A percentile compares a stretch with the other conserved stretches of the same genome.
Conservation (phyloP, 148 eudicot genomes). For the Spergularia marina region DNA sequence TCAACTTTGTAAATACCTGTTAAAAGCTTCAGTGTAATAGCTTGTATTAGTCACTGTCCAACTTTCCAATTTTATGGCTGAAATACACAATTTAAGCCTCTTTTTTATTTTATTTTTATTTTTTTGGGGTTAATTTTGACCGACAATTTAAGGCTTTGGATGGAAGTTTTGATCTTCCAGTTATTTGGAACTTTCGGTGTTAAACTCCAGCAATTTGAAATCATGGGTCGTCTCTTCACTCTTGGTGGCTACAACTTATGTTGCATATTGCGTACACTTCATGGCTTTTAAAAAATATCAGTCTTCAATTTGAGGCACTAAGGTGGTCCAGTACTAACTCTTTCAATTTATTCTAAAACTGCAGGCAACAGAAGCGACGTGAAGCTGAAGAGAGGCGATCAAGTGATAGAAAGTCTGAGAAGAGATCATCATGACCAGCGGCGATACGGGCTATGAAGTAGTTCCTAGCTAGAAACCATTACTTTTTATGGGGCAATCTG, state of each 20-base stretch:
- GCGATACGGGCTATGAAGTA: background rate
- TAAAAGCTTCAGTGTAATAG: no score
- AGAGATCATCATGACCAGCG: conserved; percentile 49
- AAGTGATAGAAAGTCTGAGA: conserved; percentile 60
- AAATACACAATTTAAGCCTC: no score
- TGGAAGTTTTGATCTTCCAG: background rate
- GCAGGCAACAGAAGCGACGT: conserved; percentile 77
- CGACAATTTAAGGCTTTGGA: background rate
- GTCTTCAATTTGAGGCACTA: background rate
- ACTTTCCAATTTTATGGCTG: no score
- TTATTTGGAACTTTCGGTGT: background rate
- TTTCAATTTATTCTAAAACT: conserved; percentile 8
- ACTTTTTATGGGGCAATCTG: background rate
- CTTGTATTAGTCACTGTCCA: no score
- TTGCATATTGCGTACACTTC: background rate
- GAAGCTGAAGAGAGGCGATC: conserved; percentile 80
- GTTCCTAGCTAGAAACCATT: background rate
- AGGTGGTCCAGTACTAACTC: background rate
- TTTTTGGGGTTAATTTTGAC: no score
- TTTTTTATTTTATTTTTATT: no score
- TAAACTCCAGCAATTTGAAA: background rate
- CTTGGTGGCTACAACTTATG: background rate
- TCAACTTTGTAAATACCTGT: no score
- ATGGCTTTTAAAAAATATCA: background rate
- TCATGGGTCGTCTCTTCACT: background rate